Evolutionary conservation across 2,329 filamentous ascomycete species (phyloP), one percentile per base, ranked within the genome.

Genomic region (Colletotrichum sp.): DNA sequence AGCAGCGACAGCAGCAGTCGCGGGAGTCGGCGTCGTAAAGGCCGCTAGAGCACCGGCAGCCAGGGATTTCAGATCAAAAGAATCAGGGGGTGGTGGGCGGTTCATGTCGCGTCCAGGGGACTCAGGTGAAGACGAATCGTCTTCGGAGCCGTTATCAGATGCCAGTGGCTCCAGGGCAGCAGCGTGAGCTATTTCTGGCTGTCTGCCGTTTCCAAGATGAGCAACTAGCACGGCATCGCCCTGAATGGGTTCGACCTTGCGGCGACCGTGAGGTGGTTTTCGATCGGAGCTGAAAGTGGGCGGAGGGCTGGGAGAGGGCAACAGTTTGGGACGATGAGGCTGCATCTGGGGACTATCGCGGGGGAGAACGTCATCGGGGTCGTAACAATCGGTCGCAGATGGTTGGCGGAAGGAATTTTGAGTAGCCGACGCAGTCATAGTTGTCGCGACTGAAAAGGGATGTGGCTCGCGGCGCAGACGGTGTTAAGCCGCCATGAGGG

Each of bases 191-290:
- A 95, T 90, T 67, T 95, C 92, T 67, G 90, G 92, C 79, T 88
- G 88, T 81, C 92, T 92, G 80, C 92, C 91, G 81, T 88, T 90
- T 79, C 87, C 91, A 86, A 96, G 89, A 83, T 89, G 88, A 73
- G 87, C 85, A 78, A 96, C 89, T 83, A 96, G 88, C 78, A 95
- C 92, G 79, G 88, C 91, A 89, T 94, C 92, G 80, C 90, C 91
- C 81, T 90, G 90, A 80, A 86, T 91, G 57, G 90, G 87, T 78
- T 84, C 87, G 77, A 89, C 85, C 89, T 91, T 92, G 80, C 82
- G 86, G 78, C 84, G 85, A 88, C 87, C 85, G 87, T 89, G 89
- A 88, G 87, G 85, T 81, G 87, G 88, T 82, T 87, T 87, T 83
- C 84, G 82, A 79, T 83, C 83, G 76, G 80, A 80, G 78, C 80